A percentile compares a stretch with the other conserved stretches of the same genome.
phyloP scores from a whole-genome alignment of 371 early-diverging fungal genomes.

The Amoeboradix gromovi region DNA sequence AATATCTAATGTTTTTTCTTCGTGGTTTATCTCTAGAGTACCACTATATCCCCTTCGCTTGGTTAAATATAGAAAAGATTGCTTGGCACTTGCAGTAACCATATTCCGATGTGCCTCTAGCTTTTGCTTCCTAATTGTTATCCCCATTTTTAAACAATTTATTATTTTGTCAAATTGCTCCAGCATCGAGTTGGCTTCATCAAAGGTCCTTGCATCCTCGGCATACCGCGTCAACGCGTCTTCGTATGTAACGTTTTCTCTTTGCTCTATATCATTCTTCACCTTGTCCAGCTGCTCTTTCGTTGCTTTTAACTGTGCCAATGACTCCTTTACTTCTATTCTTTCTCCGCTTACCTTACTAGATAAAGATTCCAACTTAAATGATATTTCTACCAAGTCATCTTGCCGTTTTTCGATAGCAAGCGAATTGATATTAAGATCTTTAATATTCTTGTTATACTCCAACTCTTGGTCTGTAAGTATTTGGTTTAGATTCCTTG shows the following conservation, averaged over 20 bases:
- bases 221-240: not conserved
- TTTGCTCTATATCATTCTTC: not conserved
- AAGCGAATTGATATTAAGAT: too few species aligned
- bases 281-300: not conserved
- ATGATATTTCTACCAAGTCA: too few species aligned
- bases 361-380: too few species aligned
- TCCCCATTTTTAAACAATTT: not conserved
- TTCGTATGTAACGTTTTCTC: not conserved
- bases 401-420: too few species aligned
- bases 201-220: not conserved
- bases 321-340: not conserved
- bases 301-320: not conserved
- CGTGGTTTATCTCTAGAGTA: constrained; percentile 46
- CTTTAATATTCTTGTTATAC: too few species aligned
- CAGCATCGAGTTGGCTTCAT: not conserved
- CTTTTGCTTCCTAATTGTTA: not conserved
- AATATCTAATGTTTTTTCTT: constrained; percentile 24
- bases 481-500: too few species aligned
- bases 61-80: constrained; percentile 37
- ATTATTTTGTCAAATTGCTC: not conserved
- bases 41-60: constrained; percentile 63
- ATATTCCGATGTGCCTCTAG: constrained; percentile 5
- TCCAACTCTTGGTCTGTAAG: too few species aligned
- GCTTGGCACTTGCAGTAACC: constrained; percentile 38
- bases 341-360: too few species aligned